Evolutionary conservation across 306 rosid species (phyloP), one percentile per base, ranked within the genome.

Genomic region (Cucurbita argyrosperma): DNA sequence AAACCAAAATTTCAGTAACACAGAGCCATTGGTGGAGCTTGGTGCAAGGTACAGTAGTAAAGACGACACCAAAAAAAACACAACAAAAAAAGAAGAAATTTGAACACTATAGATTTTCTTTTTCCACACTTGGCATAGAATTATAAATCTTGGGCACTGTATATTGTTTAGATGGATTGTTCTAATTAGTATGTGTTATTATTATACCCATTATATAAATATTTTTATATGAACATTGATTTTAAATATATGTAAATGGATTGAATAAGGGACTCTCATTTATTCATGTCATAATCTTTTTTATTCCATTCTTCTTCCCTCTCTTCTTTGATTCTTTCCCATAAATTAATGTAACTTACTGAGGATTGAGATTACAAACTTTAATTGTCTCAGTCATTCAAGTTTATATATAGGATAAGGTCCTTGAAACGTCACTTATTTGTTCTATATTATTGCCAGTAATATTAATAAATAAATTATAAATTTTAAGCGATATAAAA

Each of bases 131-230:
- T 72, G 64, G 85, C 87, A 83, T 82, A 85, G 91, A 87, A 86
- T 85, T 85, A 87, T 90, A 86, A 85, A 87, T 87, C 83, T 81
- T 90, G 89, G 87, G 88, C 89, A 80, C 86, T 93, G 96, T 89
- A 90, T 93, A 90, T 90, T 90, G 85, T 80, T 83, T 83, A 83
- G 87, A 72, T 77, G 86, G 92, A 79, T 87, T 88, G 88, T 69
- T 87, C 84, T 81, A 83, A 85, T 85, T 79, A 90, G 83, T 83
- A 77, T 81, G 83, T 84, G 82, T 69, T 83, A 62, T 39, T 62
- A 81, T 15, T 62, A 81, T 80, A 81, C 87, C 82, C 82, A 79
- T 76, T 82, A 84, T 85, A 83, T 87, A 56, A 30, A 30, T 30
- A 30, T 30, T 82, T 54, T 80, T 85, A 60, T 82, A 71, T 55